phyloP scores from a whole-genome alignment of 2,329 filamentous ascomycete genomes.

The Aureobasidium musti region DNA sequence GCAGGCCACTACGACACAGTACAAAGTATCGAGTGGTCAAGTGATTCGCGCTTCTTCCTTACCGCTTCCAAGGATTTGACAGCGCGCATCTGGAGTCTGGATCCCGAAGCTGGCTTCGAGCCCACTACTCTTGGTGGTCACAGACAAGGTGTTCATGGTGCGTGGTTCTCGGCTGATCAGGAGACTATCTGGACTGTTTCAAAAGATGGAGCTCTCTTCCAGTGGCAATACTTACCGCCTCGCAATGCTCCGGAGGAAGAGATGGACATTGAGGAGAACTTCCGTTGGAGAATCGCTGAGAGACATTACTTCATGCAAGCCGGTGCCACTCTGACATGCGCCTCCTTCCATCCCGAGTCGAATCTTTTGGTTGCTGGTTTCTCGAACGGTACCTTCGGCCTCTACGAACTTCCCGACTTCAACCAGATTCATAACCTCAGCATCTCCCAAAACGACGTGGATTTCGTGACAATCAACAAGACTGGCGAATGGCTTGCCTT shows the following conservation, averaged over 20 bases:
- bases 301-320: constrained; percentile 94
- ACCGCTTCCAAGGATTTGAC: constrained; percentile 91
- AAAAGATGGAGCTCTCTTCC: constrained; percentile 94
- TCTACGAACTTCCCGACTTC: constrained; percentile 96
- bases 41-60: constrained; percentile 92
- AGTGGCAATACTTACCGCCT: constrained; percentile 78
- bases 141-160: constrained; percentile 83
- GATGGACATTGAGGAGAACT: constrained; percentile 62
- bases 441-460: constrained; percentile 96
- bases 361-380: constrained; percentile 97
- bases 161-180: constrained; percentile 95
- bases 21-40: constrained; percentile 88
- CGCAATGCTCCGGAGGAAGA: constrained; percentile 56
- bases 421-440: constrained; percentile 90
- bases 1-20: constrained; percentile 87
- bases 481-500: constrained; percentile 97
- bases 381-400: constrained; percentile 87
- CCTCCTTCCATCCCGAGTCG: constrained; percentile 81
- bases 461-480: constrained; percentile 91
- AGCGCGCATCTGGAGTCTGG: constrained; percentile 89
- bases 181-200: constrained; percentile 96
- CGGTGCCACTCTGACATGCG: constrained; percentile 81
- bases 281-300: constrained; percentile 88
- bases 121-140: constrained; percentile 91
- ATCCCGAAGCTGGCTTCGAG: constrained; percentile 81